Conservation (phyloP, 129 eudicot genomes). For the Helichrysum umbraculigerum region DNA sequence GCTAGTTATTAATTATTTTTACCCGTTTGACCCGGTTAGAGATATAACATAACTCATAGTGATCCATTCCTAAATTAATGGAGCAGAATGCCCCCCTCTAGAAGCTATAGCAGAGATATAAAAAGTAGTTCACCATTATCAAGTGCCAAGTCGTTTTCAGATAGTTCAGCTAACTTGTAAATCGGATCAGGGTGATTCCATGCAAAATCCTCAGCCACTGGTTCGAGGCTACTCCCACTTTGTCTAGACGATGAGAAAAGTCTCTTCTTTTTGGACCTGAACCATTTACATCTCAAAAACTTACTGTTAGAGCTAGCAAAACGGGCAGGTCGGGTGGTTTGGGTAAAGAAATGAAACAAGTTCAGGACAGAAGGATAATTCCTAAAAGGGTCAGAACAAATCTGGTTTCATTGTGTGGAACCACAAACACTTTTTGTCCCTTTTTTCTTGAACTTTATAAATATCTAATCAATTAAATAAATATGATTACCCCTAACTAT, state of each 20-base stretch:
- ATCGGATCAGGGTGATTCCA: constrained; percentile 48
- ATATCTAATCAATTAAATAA: neutral
- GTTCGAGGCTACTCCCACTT: constrained; percentile 65
- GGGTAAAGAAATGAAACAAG: neutral
- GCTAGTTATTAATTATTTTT: neutral
- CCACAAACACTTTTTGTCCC: neutral
- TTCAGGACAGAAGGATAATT: neutral
- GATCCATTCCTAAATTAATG: neutral
- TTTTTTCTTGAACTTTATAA: neutral
- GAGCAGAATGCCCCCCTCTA: neutral
- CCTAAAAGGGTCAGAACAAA: neutral
- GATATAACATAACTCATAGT: neutral
- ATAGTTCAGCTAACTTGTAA: constrained; percentile 51
- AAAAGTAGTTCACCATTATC: constrained; percentile 43
- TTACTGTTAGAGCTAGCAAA: neutral
- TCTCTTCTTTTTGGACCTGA: constrained; percentile 69
- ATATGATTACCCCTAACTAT: neutral
- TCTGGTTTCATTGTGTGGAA: neutral
- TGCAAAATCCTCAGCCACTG: constrained; percentile 70
- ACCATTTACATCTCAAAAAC: constrained; percentile 7
- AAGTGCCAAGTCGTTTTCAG: constrained; percentile 46
- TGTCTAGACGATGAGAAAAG: constrained; percentile 48
- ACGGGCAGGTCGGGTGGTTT: neutral
- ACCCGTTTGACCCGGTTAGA: neutral
- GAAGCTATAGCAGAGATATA: neutral